Conservation (phyloP, 2,329 filamentous ascomycete genomes). For the Geosmithia flava region DNA sequence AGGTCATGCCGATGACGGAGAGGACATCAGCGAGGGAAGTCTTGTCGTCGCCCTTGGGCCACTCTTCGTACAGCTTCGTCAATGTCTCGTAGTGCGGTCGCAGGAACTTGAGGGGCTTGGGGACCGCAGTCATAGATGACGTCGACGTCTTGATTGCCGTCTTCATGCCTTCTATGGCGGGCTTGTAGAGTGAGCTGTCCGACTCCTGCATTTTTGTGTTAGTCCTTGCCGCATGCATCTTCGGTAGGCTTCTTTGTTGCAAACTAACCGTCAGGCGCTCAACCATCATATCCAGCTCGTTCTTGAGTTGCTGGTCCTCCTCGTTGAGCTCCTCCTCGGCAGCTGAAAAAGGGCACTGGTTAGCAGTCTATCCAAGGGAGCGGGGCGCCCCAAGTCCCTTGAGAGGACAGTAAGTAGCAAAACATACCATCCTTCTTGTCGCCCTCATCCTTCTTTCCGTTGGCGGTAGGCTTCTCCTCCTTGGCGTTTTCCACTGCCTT, state of each 20-base stretch:
- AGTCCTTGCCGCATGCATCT: slow-evolving; percentile 1
- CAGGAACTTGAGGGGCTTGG: slow-evolving; percentile 95
- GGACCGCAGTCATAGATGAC: slow-evolving; percentile 97
- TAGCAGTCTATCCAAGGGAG: background rate
- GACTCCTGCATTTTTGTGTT: slow-evolving; percentile 49
- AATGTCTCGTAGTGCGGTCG: slow-evolving; percentile 91
- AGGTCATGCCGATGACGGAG: slow-evolving; percentile 97
- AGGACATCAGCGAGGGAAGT: slow-evolving; percentile 86
- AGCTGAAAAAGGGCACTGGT: slow-evolving; percentile 9
- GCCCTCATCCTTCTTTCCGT: slow-evolving; percentile 70
- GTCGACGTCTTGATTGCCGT: slow-evolving; percentile 98
- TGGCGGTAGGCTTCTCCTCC: slow-evolving; percentile 55
- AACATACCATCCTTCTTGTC: slow-evolving; percentile 32
- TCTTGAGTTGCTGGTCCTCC: slow-evolving; percentile 97
- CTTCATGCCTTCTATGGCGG: slow-evolving; percentile 92
- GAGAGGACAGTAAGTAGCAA: background rate
- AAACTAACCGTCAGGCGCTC: slow-evolving; percentile 72
- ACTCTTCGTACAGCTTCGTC: slow-evolving; percentile 78
- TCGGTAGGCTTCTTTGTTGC: background rate
- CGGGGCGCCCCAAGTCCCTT: background rate
- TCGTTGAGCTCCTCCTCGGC: slow-evolving; percentile 82
- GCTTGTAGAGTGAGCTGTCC: slow-evolving; percentile 77
- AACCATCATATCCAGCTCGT: slow-evolving; percentile 93
- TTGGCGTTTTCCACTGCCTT: slow-evolving; percentile 67
- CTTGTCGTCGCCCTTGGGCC: slow-evolving; percentile 77